These are phyloP conservation scores for Fusarium brevicatenulatum DNA, from an alignment of 2,329 filamentous ascomycete genomes.

Conservation along the genomic window DNA sequence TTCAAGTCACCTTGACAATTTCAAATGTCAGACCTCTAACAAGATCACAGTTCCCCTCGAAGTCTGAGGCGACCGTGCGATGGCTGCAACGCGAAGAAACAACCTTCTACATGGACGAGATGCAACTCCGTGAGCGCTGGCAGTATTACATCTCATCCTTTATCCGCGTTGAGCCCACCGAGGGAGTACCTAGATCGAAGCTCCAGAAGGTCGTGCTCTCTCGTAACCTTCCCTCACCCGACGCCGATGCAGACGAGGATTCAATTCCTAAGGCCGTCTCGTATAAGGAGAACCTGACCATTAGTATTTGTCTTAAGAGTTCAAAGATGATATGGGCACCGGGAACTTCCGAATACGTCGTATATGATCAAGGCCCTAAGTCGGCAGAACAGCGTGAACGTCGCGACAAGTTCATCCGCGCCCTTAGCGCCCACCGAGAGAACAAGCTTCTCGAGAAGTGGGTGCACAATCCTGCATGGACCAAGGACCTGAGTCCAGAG, in stretches of 20 bases:
- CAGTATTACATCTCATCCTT: constrained; percentile 96
- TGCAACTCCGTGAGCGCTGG: constrained; percentile 86
- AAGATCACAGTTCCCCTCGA: constrained; percentile 68
- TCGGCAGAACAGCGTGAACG: constrained; percentile 71
- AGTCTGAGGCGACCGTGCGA: constrained; percentile 76
- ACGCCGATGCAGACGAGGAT: constrained; percentile 72
- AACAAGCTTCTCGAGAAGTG: constrained; percentile 80
- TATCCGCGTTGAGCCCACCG: constrained; percentile 87
- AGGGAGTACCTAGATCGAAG: constrained; percentile 74
- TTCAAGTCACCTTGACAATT: constrained; percentile 41
- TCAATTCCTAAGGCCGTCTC: constrained; percentile 68
- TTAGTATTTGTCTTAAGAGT: constrained; percentile 80
- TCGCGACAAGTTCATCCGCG: constrained; percentile 63
- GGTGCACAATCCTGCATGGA: constrained; percentile 82
- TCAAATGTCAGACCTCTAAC: constrained; percentile 46
- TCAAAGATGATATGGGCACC: constrained; percentile 83
- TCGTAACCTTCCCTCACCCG: constrained; percentile 73
- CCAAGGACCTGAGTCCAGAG: constrained; percentile 82
- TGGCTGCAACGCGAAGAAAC: constrained; percentile 75
- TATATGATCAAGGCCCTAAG: constrained; percentile 76
- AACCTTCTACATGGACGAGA: constrained; percentile 88
- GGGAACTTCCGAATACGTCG: constrained; percentile 74
- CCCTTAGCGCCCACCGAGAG: constrained; percentile 70
- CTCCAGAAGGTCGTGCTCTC: constrained; percentile 76
- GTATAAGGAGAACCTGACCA: constrained; percentile 73